Percentiles rank a stretch among this genome's conserved stretches.
Conservation (phyloP, 441 rosid species). For the Populus hybrid region DNA sequence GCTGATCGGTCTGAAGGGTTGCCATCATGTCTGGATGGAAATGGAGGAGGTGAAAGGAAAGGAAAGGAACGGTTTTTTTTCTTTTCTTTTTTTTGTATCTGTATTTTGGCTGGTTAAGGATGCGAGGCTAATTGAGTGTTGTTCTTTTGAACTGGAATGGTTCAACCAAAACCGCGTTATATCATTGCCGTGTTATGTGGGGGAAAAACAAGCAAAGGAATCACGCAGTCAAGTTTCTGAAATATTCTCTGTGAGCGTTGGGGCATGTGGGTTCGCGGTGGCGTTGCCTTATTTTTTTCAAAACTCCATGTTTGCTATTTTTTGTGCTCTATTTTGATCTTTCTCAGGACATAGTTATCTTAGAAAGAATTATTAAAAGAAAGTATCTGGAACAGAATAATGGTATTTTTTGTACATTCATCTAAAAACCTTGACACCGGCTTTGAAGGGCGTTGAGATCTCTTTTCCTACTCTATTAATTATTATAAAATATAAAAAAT, state of each 20-base stretch:
- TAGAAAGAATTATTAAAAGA: too few relatives aligned
- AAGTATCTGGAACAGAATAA: too few relatives aligned
- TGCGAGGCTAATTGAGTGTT: not conserved
- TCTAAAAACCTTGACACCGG: too few relatives aligned
- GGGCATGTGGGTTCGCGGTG: not conserved
- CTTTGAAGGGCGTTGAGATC: too few relatives aligned
- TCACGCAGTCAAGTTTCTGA: not conserved
- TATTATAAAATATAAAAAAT: too few relatives aligned
- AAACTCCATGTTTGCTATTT: too few relatives aligned
- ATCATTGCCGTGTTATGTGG: not conserved
- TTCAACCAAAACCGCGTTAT: slow-evolving; percentile 14
- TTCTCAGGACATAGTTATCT: too few relatives aligned
- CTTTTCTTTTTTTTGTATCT: too few relatives aligned
- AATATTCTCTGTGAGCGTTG: not conserved
- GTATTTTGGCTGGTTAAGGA: not conserved
- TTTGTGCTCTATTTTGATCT: not conserved
- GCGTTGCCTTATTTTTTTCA: not conserved
- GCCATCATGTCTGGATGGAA: slow-evolving; percentile 23
- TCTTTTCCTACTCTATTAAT: too few relatives aligned
- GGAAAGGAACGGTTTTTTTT: not conserved
- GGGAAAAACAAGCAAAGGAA: not conserved
- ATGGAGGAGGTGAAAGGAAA: slow-evolving; percentile 7
- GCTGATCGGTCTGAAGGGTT: slow-evolving; percentile 44
- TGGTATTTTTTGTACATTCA: too few relatives aligned
- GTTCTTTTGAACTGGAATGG: slow-evolving; percentile 4